Base-by-base conservation (phyloP, 2,329 filamentous ascomycete species). In the Talaromyces funiculosus region DNA sequence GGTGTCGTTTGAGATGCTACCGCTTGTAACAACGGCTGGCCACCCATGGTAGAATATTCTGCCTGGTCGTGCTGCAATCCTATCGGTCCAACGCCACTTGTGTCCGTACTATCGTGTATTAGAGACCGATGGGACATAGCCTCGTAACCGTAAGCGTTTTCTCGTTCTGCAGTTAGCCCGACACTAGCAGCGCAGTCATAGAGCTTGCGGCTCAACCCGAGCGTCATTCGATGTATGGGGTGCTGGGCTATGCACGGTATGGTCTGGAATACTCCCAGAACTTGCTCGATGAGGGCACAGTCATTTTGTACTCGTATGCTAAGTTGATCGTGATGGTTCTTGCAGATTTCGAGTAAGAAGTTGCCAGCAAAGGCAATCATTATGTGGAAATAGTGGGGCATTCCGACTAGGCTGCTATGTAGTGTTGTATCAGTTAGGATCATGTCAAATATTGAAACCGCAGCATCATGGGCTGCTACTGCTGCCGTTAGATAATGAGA, bases 311-410 rank as follows among this genome's bases (percentile, higher is more conserved):
- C 29, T 31, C 24, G 43, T n/a, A 58, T 58, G 22, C 56, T 37
- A 18, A 58, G 56, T 18, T 58, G 56, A 24, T 51, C 56, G 37
- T 58, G 43, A 18, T 58, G 40, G n/a, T 53, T 58, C 18, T 51
- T 59, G 26, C 72, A 67, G 20, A 75, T 69, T 54, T 75, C 75
- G n/a, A 77, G 66, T 10, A 77, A 64, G 55, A 77, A 77, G 18
- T 75, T 70, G 3, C 69, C 68, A 1, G 74, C 72, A 61, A 76
- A 77, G 0, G 75, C 72, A 47, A 77, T 69, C 71, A 76, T 77
- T 3, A 72, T 75, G 59, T 76, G 67, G 20, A 77, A 69, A 55
- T 75, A 76, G 18, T 73, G 64, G 0, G 75, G 74, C 9, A 75
- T 65, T 10, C 74, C 75, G n/a, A 69, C 68, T 38, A 75, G 63